phyloP scores from a whole-genome alignment of 2,329 filamentous ascomycete genomes.

The Aspergillus carbonarius region DNA sequence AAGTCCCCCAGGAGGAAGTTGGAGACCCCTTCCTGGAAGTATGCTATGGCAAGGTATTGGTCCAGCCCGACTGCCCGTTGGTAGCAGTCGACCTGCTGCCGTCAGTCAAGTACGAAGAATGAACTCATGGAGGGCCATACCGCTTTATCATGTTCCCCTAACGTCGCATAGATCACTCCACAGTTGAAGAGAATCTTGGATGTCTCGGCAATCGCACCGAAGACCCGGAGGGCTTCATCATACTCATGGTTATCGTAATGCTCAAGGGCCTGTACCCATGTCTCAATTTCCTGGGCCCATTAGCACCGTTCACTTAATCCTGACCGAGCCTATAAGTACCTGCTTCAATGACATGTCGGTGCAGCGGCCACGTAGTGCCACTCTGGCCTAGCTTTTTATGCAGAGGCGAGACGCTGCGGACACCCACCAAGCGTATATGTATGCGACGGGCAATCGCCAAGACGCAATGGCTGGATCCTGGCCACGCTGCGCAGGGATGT shows the following conservation, averaged over 20 bases:
- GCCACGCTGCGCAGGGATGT: conserved; percentile 12
- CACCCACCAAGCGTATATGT: conserved; percentile 2
- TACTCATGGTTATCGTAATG: conserved; percentile 98
- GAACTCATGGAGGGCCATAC: conserved; percentile 53
- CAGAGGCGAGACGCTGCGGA: not conserved
- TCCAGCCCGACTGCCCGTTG: conserved; percentile 87
- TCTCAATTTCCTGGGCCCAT: conserved; percentile 85
- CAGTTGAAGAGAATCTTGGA: conserved; percentile 99
- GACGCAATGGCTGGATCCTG: conserved; percentile 6
- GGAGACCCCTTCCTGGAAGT: conserved; percentile 97
- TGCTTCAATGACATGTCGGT: conserved; percentile 60
- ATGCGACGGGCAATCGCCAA: conserved; percentile 7
- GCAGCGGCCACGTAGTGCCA: not conserved
- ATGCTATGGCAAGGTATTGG: conserved; percentile 93
- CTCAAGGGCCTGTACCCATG: conserved; percentile 87
- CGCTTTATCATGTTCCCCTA: conserved; percentile 93
- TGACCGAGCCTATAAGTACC: conserved; percentile 39
- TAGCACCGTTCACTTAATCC: not conserved
- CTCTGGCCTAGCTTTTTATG: not conserved
- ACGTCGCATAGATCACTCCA: conserved; percentile 93
- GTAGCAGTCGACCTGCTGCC: conserved; percentile 83
- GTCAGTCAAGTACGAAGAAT: conserved; percentile 5
- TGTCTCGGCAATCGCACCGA: conserved; percentile 86
- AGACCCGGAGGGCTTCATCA: conserved; percentile 79
- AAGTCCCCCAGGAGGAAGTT: conserved; percentile 98